A percentile compares a stretch with the other conserved stretches of the same genome.
phyloP scores from a whole-genome alignment of 305 asterid species.

The Solanum aculeatissimum region DNA sequence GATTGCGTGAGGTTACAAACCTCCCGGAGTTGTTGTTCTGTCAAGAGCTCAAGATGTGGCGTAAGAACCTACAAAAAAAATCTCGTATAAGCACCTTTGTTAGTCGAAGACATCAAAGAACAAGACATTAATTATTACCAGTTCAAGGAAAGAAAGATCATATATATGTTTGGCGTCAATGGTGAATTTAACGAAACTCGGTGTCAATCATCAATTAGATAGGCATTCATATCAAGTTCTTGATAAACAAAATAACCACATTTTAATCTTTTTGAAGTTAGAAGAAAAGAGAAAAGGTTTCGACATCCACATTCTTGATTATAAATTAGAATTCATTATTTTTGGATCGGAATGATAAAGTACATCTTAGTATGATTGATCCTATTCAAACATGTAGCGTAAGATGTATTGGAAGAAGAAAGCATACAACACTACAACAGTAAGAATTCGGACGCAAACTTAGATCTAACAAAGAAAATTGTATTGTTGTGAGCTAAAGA shows the following conservation, averaged over 20 bases:
- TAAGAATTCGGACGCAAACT: background rate
- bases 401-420: background rate
- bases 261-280: background rate
- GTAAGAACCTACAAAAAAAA: constrained; percentile 35
- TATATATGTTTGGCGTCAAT: background rate
- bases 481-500: background rate
- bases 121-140: background rate
- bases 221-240: background rate
- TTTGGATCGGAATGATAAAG: background rate
- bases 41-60: constrained; percentile 47
- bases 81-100: background rate
- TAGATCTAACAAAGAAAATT: background rate
- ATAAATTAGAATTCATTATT: background rate
- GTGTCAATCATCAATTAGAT: background rate
- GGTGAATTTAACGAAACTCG: background rate
- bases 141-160: background rate
- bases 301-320: background rate
- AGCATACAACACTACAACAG: background rate
- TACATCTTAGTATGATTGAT: background rate
- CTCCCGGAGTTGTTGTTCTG: constrained; percentile 38
- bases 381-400: background rate
- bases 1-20: constrained; percentile 42
- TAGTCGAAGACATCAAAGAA: background rate
- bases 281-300: background rate
- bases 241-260: background rate